Evolutionary conservation across 2,329 filamentous ascomycete genomes (phyloP), one percentile per base, ranked within the genome.

Genomic region (Fulvia fulva): DNA sequence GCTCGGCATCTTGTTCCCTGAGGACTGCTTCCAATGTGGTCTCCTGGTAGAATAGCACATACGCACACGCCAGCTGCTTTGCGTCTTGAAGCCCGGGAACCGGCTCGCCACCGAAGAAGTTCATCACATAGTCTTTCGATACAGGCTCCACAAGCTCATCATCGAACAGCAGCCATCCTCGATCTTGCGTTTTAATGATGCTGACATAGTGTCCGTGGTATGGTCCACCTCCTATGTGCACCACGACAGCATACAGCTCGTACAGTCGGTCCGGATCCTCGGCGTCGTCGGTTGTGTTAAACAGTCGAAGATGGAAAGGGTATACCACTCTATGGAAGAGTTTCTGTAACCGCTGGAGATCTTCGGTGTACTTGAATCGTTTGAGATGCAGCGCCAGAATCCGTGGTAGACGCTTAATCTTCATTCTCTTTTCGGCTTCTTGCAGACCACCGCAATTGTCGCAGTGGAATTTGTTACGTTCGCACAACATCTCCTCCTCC

Each of bases 81-180:
- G 91, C 91, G 50, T 78, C 76, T 53, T 79, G 70, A 1, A 67
- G 56, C 16, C 71, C 70, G 16, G 71, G 70, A 28, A 71, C 62
- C 5, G 71, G 70, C 69, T 89, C 91, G 71, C 97, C 94, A 16
- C 94, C 94, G 68, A 99, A 99, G 76, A 99, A 99, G 73, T 96
- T 97, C 64, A 88, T 85, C 37, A 99, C 94, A 70, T 95, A 99
- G 71, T 89, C 87, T 75, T 97, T 97, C 74, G 97, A 91, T 5
- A 99, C 94, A 0, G 94, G 94, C 73, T 99, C 94, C 4, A 99
- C 94, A 85, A 97, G 91, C 76, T 99, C 94, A 69, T 99, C 94
- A 67, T 99, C 94, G 67, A 99, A 99, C 5, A 99, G 78, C 44
- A 99, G 78, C 94, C 94, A 99, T 26, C 94, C 94, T 54, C 90